These are phyloP conservation scores for Craspedostauros australis DNA, from an alignment of 108 stramenopile genomes.

Conservation along the genomic window DNA sequence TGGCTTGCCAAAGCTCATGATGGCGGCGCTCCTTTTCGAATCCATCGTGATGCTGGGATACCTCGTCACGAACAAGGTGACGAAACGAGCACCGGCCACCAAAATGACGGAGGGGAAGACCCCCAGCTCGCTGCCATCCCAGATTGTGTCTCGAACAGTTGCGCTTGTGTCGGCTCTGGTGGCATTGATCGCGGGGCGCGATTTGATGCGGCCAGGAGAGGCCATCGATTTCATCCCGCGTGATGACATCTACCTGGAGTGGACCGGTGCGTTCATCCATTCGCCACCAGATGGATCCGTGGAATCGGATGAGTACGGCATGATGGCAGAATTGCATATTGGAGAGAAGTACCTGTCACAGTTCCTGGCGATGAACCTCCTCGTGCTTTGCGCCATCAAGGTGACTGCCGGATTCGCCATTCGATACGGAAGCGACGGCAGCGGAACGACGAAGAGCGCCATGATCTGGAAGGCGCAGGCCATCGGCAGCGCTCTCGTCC, in stretches of 20 bases:
- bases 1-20: constrained; percentile 37
- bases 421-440: constrained; percentile 54
- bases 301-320: constrained; percentile 61
- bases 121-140: constrained; percentile 51
- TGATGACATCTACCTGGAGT: constrained; percentile 86
- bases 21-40: constrained; percentile 51
- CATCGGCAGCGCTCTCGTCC: constrained; percentile 47
- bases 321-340: constrained; percentile 59
- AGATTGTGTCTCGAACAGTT: constrained; percentile 70
- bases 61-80: constrained; percentile 17
- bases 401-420: constrained; percentile 45
- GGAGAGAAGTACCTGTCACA: constrained; percentile 80
- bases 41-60: constrained; percentile 52
- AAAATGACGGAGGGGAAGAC: constrained; percentile 44
- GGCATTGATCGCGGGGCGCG: constrained; percentile 53
- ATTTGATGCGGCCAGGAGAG: constrained; percentile 69
- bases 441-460: constrained; percentile 53
- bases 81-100: constrained; percentile 26
- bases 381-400: constrained; percentile 60
- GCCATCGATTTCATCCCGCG: constrained; percentile 70
- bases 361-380: constrained; percentile 55
- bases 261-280: constrained; percentile 80
- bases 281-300: constrained; percentile 76
- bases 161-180: constrained; percentile 51
- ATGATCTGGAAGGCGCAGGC: constrained; percentile 79